phyloP scores from a whole-genome alignment of 257 asterid genomes.

The Fraxinus pennsylvanica region DNA sequence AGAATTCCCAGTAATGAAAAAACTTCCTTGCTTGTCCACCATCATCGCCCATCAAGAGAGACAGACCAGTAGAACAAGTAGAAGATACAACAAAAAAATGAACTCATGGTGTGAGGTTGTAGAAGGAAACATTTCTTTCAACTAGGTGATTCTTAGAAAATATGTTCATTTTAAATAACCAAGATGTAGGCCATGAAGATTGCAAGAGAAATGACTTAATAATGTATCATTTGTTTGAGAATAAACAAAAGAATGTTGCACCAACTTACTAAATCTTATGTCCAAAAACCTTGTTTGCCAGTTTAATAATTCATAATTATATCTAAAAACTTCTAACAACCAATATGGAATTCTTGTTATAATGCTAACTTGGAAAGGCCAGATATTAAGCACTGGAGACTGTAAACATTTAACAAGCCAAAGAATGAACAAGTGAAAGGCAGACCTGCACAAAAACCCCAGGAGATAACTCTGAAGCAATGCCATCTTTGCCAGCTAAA shows the following conservation, averaged over 20 bases:
- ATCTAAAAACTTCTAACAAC: neutral
- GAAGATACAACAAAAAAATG: neutral
- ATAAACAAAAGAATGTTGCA: neutral
- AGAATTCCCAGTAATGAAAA: conserved; percentile 16
- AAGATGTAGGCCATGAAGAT: neutral
- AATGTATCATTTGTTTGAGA: neutral
- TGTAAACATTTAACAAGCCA: neutral
- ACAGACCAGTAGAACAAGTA: conserved; percentile 19
- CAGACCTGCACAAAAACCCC: conserved; percentile 94
- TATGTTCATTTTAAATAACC: conserved; percentile 5
- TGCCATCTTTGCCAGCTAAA: conserved; percentile 81
- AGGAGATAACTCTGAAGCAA: conserved; percentile 75
- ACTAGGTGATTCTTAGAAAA: conserved; percentile 1
- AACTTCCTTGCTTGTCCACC: conserved; percentile 12
- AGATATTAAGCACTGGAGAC: neutral
- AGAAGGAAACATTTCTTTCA: neutral
- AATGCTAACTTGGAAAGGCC: conserved; percentile 16
- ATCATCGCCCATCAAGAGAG: conserved; percentile 13
- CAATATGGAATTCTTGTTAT: conserved; percentile 13
- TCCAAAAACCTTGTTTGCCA: neutral
- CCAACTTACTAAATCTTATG: conserved; percentile 6
- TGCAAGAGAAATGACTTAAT: neutral
- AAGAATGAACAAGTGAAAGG: conserved; percentile 11
- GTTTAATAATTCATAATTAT: neutral
- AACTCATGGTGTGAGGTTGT: neutral